Evolutionary conservation across 2,329 filamentous ascomycete species (phyloP).

Genomic region (Calonectria ilicicola): DNA sequence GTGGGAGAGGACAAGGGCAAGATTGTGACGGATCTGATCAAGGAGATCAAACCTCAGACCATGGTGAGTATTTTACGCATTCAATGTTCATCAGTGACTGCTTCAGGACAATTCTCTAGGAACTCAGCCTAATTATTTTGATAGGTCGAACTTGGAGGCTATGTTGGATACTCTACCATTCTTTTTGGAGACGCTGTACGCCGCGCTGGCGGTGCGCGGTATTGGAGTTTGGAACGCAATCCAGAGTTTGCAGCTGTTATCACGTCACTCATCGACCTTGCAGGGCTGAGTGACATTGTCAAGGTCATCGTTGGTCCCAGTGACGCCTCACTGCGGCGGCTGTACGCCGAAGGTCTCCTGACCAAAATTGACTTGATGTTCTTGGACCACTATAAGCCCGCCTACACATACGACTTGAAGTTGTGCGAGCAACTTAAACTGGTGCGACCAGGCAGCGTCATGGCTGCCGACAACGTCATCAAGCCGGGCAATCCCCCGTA

Average conservation of each 20-base stretch:
- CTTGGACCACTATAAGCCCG: conserved; percentile 84
- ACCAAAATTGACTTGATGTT: conserved; percentile 78
- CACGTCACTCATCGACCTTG: conserved; percentile 76
- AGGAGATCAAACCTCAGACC: conserved; percentile 71
- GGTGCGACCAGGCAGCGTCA: conserved; percentile 70
- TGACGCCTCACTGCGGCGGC: conserved; percentile 71
- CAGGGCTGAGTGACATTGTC: conserved; percentile 78
- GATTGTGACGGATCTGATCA: conserved; percentile 77
- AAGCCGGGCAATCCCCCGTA: conserved; percentile 79
- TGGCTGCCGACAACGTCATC: conserved; percentile 79
- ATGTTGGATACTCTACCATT: conserved; percentile 85
- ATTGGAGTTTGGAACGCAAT: conserved; percentile 80
- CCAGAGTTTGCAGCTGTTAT: conserved; percentile 81
- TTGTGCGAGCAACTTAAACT: conserved; percentile 79
- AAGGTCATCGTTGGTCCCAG: conserved; percentile 78
- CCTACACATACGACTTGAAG: conserved; percentile 80
- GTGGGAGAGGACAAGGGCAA: conserved; percentile 80
- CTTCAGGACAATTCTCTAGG: neutral
- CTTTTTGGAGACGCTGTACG: conserved; percentile 77
- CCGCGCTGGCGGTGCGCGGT: conserved; percentile 71
- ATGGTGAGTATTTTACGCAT: conserved; percentile 61
- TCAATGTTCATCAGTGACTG: neutral
- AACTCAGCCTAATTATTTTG: neutral
- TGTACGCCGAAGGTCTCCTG: conserved; percentile 66
- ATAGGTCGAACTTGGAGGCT: conserved; percentile 80